Evolutionary conservation across 1,139 yeast genomes (phyloP).

Genomic region (Saccharomyces uvarum): DNA sequence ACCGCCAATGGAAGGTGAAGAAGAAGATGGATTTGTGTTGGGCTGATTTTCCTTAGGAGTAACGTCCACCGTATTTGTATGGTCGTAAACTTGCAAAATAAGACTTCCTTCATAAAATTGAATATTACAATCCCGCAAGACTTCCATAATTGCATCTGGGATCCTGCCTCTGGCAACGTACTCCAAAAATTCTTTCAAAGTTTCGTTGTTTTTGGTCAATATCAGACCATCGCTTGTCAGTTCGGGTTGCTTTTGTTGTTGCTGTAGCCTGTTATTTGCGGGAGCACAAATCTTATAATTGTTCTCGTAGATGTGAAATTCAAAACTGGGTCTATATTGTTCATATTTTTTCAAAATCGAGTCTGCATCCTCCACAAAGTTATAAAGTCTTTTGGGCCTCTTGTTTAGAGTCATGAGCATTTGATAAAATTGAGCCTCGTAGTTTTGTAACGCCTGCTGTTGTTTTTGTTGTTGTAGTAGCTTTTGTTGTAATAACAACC

Average conservation of each 20-base stretch:
- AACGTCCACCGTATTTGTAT: conserved; percentile 39
- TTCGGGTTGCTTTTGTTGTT: conserved; percentile 29
- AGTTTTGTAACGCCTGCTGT: conserved; percentile 39
- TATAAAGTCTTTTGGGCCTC: conserved; percentile 42
- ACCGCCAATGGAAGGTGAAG: not conserved
- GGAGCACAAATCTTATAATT: conserved; percentile 53
- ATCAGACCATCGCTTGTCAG: conserved; percentile 54
- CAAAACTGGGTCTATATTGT: conserved; percentile 72
- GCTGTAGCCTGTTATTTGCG: conserved; percentile 34
- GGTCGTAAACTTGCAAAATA: conserved; percentile 77
- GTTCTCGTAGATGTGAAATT: conserved; percentile 82
- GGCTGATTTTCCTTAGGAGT: conserved; percentile 11
- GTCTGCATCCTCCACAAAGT: conserved; percentile 64
- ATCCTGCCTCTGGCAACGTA: conserved; percentile 75
- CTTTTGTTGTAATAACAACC: conserved; percentile 32
- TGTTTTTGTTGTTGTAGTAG: conserved; percentile 35
- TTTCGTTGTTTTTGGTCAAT: conserved; percentile 74
- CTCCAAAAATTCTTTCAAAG: conserved; percentile 69
- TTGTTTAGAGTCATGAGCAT: conserved; percentile 27
- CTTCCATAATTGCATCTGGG: conserved; percentile 84
- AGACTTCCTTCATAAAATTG: conserved; percentile 84
- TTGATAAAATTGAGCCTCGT: conserved; percentile 38
- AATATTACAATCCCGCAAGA: conserved; percentile 76
- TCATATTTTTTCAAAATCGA: conserved; percentile 73
- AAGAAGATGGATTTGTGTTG: conserved; percentile 3